Conservation (phyloP, 225 moss, liverwort and hornwort genomes). For the Polytrichum commune region DNA sequence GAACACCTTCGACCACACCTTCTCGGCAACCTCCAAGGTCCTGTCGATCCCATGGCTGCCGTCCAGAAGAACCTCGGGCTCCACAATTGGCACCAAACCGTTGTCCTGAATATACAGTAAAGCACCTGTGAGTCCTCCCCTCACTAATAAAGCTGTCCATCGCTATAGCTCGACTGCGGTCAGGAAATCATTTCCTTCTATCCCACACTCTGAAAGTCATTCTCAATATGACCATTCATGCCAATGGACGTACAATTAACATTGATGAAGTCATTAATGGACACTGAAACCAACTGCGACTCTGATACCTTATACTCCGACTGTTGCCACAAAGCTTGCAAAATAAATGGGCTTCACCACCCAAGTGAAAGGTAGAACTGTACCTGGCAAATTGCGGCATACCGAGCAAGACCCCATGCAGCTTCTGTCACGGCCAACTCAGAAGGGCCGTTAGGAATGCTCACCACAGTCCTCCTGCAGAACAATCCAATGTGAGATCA, state of each 20-base stretch:
- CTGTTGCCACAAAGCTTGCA: too few species aligned
- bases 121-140: not conserved
- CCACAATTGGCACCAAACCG: constrained; percentile 57
- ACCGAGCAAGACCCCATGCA: constrained; percentile 61
- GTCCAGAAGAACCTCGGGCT: constrained; percentile 53
- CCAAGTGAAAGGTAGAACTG: too few species aligned
- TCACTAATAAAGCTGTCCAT: too few species aligned
- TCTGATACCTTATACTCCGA: too few species aligned
- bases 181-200: not conserved
- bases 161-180: too few species aligned
- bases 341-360: too few species aligned
- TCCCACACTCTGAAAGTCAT: not conserved
- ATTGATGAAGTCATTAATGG: too few species aligned
- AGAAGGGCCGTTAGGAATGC: constrained; percentile 52
- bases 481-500: not conserved
- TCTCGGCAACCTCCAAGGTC: constrained; percentile 55
- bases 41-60: constrained; percentile 56
- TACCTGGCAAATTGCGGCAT: constrained; percentile 56
- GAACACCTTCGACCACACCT: constrained; percentile 63
- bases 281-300: too few species aligned
- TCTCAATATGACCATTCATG: too few species aligned
- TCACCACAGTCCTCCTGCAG: constrained; percentile 51
- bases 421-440: constrained; percentile 54
- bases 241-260: too few species aligned
- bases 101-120: constrained; percentile 23